Evolutionary conservation across 2,329 filamentous ascomycete genomes (phyloP), one percentile per base, ranked within the genome.

Genomic region (Didymella keratinophila): DNA sequence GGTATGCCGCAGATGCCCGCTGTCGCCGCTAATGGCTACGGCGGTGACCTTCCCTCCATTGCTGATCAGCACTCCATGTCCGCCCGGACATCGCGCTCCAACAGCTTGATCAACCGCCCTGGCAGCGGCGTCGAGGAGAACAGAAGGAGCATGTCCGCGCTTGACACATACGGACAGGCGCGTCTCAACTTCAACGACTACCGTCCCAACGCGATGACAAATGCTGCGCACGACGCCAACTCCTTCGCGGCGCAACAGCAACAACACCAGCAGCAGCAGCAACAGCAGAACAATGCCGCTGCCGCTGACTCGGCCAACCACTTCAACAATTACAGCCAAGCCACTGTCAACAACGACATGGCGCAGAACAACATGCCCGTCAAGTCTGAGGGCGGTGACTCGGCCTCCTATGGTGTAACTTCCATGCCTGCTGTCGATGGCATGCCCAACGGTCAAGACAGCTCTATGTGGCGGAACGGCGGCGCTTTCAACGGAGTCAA

Each of bases 81-180:
- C 48, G 78, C 78, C 49, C 74, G 81, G 25, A 80, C 80, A 7
- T 82, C 81, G 52, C 72, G 81, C 49, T 80, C 81, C 21, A 82
- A 82, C 71, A 82, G 80, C 69, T 65, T 82, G 63, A 81, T 82
- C 55, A 60, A 60, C 52, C 77, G 76, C 16, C 79, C 79, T 18
- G 70, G 67, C 52, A 75, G 66, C 52, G 71, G 75, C 12, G 71
- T 72, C 23, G 72, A 75, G 46, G 73, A 77, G 48, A 74, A 76
- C 55, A 66, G 76, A 42, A 67, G 75, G 34, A 76, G 73, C 65
- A 69, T 76, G 65, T 76, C 73, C 9, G 70, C 69, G 9, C 60
- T 76, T 37, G 74, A 76, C 39, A 51, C 56, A 20, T 75, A 75
- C 54, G 67, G 63, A 20, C 73, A 71, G 49, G 57, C 64, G n/a